Conservation (phyloP, 2,329 filamentous ascomycete species). For the Cytospora schulzeri region DNA sequence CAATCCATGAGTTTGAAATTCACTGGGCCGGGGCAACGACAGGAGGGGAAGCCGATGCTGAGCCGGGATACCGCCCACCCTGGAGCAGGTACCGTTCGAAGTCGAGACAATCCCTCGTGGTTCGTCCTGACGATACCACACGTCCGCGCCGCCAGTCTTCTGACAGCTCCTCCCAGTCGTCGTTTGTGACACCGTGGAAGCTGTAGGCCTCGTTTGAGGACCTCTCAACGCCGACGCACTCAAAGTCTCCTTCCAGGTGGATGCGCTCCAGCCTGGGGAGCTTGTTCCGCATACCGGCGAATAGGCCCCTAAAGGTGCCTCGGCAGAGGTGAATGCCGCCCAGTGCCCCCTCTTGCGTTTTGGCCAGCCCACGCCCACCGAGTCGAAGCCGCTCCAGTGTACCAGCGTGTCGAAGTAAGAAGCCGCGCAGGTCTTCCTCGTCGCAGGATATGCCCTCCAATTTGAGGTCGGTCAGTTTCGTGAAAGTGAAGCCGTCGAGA, state of each 20-base stretch:
- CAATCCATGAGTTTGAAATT: not conserved
- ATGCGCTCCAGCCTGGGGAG: constrained; percentile 44
- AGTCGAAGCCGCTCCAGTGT: constrained; percentile 46
- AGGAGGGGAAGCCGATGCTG: constrained; percentile 22
- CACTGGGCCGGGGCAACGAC: constrained; percentile 25
- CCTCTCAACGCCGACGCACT: constrained; percentile 43
- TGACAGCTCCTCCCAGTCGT: constrained; percentile 41
- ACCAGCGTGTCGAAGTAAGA: constrained; percentile 44
- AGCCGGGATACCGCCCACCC: constrained; percentile 42
- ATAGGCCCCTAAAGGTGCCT: constrained; percentile 48
- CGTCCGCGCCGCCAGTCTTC: constrained; percentile 23
- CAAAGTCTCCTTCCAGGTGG: constrained; percentile 50
- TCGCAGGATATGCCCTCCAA: constrained; percentile 48
- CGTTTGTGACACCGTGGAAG: constrained; percentile 46
- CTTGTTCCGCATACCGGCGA: constrained; percentile 42
- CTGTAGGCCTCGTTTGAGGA: constrained; percentile 44
- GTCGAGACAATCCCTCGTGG: constrained; percentile 40
- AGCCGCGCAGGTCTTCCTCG: constrained; percentile 46
- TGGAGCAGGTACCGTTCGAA: constrained; percentile 46
- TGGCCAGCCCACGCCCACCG: constrained; percentile 47
- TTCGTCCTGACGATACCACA: constrained; percentile 35
- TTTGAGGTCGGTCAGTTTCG: constrained; percentile 43
- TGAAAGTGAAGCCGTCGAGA: constrained; percentile 41
- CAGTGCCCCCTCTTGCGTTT: constrained; percentile 42
- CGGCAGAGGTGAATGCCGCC: constrained; percentile 49